These are phyloP conservation scores for Karstenula rhodostoma DNA, from an alignment of 2,329 filamentous ascomycete genomes.

Conservation along the genomic window DNA sequence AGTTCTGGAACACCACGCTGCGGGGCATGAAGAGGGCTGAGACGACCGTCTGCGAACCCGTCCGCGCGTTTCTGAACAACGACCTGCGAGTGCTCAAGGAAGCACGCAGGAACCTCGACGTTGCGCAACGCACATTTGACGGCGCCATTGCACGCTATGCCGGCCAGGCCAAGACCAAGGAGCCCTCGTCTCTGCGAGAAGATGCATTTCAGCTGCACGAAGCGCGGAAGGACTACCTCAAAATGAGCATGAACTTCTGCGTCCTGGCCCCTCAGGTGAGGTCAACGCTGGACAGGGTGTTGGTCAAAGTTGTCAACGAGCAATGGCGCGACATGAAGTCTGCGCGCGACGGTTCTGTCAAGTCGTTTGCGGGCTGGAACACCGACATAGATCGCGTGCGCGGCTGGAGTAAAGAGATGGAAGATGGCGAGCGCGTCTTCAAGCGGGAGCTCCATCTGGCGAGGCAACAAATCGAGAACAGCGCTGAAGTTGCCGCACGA, in stretches of 20 bases:
- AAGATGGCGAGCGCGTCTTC: conserved; percentile 83
- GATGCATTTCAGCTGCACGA: conserved; percentile 97
- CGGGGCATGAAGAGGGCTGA: conserved; percentile 81
- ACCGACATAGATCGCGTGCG: conserved; percentile 89
- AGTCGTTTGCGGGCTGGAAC: conserved; percentile 70
- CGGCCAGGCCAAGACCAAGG: conserved; percentile 88
- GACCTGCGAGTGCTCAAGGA: conserved; percentile 91
- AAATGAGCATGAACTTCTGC: conserved; percentile 92
- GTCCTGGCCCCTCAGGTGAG: conserved; percentile 86
- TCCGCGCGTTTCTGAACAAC: conserved; percentile 77
- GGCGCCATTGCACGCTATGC: conserved; percentile 81
- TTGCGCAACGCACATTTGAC: conserved; percentile 85
- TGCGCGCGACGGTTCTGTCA: conserved; percentile 70
- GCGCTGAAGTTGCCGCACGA: conserved; percentile 72
- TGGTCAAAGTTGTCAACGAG: conserved; percentile 85
- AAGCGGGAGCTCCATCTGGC: conserved; percentile 81
- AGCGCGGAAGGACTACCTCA: conserved; percentile 87
- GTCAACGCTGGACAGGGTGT: conserved; percentile 81
- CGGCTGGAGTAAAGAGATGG: conserved; percentile 95
- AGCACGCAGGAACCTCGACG: conserved; percentile 76
- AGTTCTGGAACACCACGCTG: conserved; percentile 84
- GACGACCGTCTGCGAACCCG: conserved; percentile 78
- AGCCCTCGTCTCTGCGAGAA: conserved; percentile 87
- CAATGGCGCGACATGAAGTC: conserved; percentile 86
- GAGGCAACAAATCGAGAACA: conserved; percentile 82